These are phyloP conservation scores for Eucalyptus coolabah DNA, from an alignment of 345 rosid genomes.

Conservation along the genomic window DNA sequence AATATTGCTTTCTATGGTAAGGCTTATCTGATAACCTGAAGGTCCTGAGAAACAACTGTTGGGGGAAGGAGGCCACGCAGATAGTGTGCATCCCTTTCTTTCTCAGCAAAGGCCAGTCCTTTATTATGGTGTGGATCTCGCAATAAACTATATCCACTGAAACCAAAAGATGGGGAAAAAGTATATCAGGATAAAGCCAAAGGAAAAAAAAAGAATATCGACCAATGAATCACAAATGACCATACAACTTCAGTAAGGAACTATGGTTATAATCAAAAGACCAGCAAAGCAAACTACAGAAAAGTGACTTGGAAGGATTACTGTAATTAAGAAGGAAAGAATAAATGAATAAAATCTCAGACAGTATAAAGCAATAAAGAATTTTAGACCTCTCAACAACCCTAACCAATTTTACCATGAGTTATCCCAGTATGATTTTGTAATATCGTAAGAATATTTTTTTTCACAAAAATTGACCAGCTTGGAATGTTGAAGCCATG, in stretches of 20 bases:
- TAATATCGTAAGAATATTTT: not conserved
- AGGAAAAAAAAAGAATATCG: not conserved
- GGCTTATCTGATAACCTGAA: conserved; percentile 41
- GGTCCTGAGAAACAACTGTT: conserved; percentile 69
- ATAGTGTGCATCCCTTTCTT: conserved; percentile 88
- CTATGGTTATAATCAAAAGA: not conserved
- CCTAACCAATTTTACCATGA: not conserved
- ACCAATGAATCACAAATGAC: not conserved
- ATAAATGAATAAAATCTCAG: not conserved
- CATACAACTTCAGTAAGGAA: not conserved
- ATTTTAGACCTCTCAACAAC: not conserved
- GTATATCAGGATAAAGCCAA: not conserved
- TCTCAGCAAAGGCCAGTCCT: conserved; percentile 79
- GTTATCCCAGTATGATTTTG: not conserved
- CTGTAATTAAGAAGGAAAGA: not conserved
- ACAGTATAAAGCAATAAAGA: not conserved
- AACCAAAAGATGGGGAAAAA: not conserved
- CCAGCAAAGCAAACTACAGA: not conserved
- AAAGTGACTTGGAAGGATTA: not conserved
- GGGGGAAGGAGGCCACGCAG: conserved; percentile 96
- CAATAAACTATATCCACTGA: conserved; percentile 88
- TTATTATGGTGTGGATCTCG: conserved; percentile 97
- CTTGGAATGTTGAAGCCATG: not conserved
- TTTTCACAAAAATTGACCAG: not conserved
- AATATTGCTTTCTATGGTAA: not conserved